Percentiles rank a stretch among this genome's conserved stretches.
These are phyloP conservation scores for Pyracantha coccinea DNA, from an alignment of 331 rosid species.

Conservation along the genomic window DNA sequence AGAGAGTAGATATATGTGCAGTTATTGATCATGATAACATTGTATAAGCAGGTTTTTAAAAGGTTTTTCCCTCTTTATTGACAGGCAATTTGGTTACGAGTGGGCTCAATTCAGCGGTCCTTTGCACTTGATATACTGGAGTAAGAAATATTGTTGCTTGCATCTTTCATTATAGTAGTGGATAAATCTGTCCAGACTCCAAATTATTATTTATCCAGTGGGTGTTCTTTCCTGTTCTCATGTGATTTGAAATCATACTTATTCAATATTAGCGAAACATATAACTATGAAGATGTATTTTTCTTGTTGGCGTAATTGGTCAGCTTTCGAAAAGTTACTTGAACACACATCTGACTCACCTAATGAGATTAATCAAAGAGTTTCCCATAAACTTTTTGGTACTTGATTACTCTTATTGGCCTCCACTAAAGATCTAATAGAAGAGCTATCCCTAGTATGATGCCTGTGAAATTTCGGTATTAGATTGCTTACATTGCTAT, in stretches of 20 bases:
- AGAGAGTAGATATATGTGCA: not conserved
- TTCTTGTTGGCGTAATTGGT: not conserved
- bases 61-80: constrained; percentile 6
- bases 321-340: not conserved
- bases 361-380: not conserved
- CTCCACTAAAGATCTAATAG: not conserved
- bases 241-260: not conserved
- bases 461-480: not conserved
- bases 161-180: not conserved
- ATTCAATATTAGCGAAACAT: not conserved
- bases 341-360: not conserved
- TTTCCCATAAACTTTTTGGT: not conserved
- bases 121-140: constrained; percentile 95
- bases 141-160: constrained; percentile 43
- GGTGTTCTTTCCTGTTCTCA: not conserved
- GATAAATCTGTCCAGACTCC: not conserved
- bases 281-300: not conserved
- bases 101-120: constrained; percentile 63
- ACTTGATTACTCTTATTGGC: not conserved
- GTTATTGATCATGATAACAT: constrained; percentile 13
- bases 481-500: not conserved
- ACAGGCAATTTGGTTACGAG: constrained; percentile 85
- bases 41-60: constrained; percentile 11
- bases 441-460: not conserved
- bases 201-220: not conserved